phyloP scores from a whole-genome alignment of 2,329 filamentous ascomycete genomes.

The Paecilomyces fulvus region DNA sequence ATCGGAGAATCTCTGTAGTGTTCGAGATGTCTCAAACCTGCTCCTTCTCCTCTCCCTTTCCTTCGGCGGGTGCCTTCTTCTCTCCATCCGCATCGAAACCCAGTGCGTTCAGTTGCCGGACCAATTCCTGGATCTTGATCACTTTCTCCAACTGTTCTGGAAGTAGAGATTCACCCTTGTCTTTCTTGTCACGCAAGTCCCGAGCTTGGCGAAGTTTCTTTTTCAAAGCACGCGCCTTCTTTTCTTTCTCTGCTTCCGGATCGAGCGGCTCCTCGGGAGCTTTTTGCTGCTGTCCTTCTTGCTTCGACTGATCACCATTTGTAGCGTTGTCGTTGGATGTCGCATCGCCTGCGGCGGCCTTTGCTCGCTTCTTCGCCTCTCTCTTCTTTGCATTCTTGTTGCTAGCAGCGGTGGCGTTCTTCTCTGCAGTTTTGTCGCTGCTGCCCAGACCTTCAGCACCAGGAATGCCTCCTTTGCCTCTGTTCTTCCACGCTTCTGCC shows the following conservation, averaged over 20 bases:
- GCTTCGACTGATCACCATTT: conserved; percentile 13
- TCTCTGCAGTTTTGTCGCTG: background rate
- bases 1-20: background rate
- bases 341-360: conserved; percentile 17
- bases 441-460: conserved; percentile 54
- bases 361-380: conserved; percentile 57
- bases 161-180: conserved; percentile 70
- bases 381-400: conserved; percentile 82
- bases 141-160: conserved; percentile 97
- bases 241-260: conserved; percentile 71
- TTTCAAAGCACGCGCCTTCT: conserved; percentile 81
- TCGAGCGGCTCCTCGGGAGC: conserved; percentile 42
- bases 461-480: conserved; percentile 61
- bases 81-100: conserved; percentile 78
- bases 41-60: conserved; percentile 8
- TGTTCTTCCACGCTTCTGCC: conserved; percentile 74
- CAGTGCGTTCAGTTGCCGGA: conserved; percentile 75
- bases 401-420: conserved; percentile 3
- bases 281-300: conserved; percentile 15
- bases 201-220: conserved; percentile 94
- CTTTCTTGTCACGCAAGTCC: conserved; percentile 85
- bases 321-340: conserved; percentile 9
- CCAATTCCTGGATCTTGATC: conserved; percentile 90
- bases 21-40: background rate
- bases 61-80: conserved; percentile 32